Base-by-base conservation (phyloP, 2,329 filamentous ascomycete genomes). In the Colletotrichum truncatum region DNA sequence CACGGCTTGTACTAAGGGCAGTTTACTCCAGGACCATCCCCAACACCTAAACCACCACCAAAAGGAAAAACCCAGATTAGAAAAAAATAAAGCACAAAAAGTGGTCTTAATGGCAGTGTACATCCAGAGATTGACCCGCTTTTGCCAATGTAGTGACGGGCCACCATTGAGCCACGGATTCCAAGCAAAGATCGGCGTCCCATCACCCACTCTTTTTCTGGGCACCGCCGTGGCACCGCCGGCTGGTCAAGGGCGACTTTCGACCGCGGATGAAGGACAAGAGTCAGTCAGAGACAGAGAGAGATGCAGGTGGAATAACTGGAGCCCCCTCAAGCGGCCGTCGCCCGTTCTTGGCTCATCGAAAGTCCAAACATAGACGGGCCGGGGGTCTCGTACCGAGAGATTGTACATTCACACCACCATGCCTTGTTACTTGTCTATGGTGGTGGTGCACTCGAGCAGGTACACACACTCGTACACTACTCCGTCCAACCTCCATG, bases 161-260 rank as follows among this genome's bases (percentile, higher is more conserved):
- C 38, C n/a, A 53, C 26, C 23, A 45, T 12, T n/a, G 25, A 43
- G 39, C 58, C 49, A 62, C 25, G 59, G 41, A 16, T 46, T 48
- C 55, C 48, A 38, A 30, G 43, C 21, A 60, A 7, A 39, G 63
- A 66, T 66, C 63, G 51, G 43, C 57, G 36, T 26, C 36, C 43
- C 34, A 16, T 46, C 38, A 39, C 43, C 63, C 57, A 52, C 28
- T 63, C n/a, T 23, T 56, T 62, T 56, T 51, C 63, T 66, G 49
- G 63, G 51, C 58, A 51, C 49, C 63, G 49, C 53, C 43, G 57
- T 63, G 43, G 51, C 58, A 53, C 32, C 43, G 58, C 51, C 45
- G 45, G 23, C 14, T 10, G 53, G 32, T 21, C 36, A 7, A 41
- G 25, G 36, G 26, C 25, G n/a, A 54, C 23, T 12, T 41, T 21